Evolutionary conservation across 306 rosid species (phyloP).

Genomic region (Prunus persica): DNA sequence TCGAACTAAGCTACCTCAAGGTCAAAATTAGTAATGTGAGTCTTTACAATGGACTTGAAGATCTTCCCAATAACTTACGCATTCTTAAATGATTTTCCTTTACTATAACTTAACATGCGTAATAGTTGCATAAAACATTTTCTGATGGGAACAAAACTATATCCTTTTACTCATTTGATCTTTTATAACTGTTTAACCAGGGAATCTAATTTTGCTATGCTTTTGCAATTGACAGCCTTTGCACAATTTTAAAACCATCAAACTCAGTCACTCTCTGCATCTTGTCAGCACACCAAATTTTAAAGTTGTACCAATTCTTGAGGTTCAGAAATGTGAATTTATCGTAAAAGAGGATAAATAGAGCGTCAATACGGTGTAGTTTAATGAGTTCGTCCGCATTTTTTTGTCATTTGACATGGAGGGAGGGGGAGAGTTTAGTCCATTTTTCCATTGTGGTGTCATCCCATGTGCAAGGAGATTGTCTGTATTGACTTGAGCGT

Average conservation of each 20-base stretch:
- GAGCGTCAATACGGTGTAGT: conserved; percentile 8
- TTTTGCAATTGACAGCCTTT: not conserved
- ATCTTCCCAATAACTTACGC: not conserved
- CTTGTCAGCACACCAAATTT: not conserved
- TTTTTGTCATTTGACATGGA: no score
- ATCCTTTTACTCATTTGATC: no score
- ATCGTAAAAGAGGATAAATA: not conserved
- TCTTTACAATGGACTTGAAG: no score
- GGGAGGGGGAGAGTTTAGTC: no score
- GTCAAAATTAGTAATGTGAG: no score
- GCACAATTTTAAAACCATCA: not conserved
- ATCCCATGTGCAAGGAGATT: no score
- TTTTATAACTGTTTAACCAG: no score
- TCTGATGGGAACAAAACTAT: not conserved
- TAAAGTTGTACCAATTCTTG: not conserved
- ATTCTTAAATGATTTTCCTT: not conserved
- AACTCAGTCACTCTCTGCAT: not conserved
- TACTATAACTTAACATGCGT: not conserved
- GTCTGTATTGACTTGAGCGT: not conserved
- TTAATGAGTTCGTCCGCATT: conserved; percentile 2
- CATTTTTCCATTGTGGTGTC: fast-evolving
- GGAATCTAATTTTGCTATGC: no score
- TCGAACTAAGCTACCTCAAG: no score
- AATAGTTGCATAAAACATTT: not conserved
- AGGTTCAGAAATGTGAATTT: not conserved